Percentiles rank a stretch among this genome's conserved stretches.
phyloP scores from a whole-genome alignment of 176 grass and related monocot genomes.

The Ananas comosus region DNA sequence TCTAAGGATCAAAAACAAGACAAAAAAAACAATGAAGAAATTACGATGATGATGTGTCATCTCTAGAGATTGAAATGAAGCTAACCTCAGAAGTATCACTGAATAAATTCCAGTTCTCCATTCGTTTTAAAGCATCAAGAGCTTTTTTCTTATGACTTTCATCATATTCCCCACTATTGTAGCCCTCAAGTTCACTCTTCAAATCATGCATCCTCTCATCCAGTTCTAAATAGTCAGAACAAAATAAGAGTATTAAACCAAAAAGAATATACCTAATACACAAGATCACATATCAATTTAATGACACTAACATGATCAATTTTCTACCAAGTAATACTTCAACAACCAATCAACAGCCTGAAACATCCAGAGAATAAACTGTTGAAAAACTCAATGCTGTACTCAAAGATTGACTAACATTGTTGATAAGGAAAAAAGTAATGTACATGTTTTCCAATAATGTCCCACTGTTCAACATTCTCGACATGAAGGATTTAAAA shows the following conservation, averaged over 20 bases:
- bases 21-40: not conserved
- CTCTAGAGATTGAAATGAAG: not conserved
- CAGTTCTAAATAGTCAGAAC: conserved; percentile 41
- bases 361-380: too few species aligned
- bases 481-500: not conserved
- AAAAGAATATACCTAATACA: not conserved
- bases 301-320: not conserved
- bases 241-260: conserved; percentile 7
- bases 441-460: too few species aligned
- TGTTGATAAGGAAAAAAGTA: not conserved
- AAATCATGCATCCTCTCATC: conserved; percentile 90
- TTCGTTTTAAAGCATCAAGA: conserved; percentile 75
- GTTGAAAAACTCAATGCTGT: not conserved
- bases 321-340: not conserved
- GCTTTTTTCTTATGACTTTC: conserved; percentile 89
- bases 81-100: conserved; percentile 49
- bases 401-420: not conserved
- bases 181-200: conserved; percentile 76
- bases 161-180: conserved; percentile 63
- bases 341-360: too few species aligned
- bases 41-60: not conserved
- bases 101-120: conserved; percentile 96
- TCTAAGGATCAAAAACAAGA: not conserved
- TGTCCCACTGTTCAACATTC: not conserved
- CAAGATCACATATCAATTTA: not conserved